Base-by-base conservation (phyloP, 2,329 filamentous ascomycete species). In the Penicillium rolfsii region DNA sequence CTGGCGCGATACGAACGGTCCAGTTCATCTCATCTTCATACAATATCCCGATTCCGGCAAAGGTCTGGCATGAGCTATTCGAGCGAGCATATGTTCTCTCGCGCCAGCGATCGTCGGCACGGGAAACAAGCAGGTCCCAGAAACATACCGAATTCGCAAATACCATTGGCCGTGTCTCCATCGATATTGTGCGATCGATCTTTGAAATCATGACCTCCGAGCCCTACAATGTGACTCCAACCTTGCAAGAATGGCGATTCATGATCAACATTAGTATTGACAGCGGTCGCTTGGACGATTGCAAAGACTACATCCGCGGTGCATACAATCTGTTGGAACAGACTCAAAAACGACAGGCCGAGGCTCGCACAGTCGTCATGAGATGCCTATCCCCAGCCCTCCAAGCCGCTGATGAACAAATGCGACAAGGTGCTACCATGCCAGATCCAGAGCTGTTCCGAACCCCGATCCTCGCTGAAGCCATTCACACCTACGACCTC, bases 1-100 rank as follows among this genome's bases (percentile, higher is more conserved):
- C 80, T 0, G 79, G 82, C 1, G 89, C 86, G 12, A 70, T 89
- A 28, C 81, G 84, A 43, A 69, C 89, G 0, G 76, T 93, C 12
- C 83, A 89, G 61, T 85, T 85, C 66, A 73, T 93, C 52, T 88
- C 90, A 0, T 76, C 76, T 1, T 78, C 79, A 6, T 91, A 89
- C 74, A 64, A 77, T 1, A 76, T 94, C 26, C 63, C 78, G 1
- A 85, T 94, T 40, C 76, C 85, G 0, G 67, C 71, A 6, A 71
- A 80, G 5, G 81, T 87, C 19, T 94, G 91, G 91, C 80, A 82
- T 7, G 84, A 88, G 57, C 75, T 94, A 2, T 79, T 93, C 16
- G 81, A 86, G 62, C 91, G 89, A 84, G 83, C 88, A 0, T 89
- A 86, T 67, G 78, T 90, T 9, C 80, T 87, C 43, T 79, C 82